These are phyloP conservation scores for Monosporascus ibericus DNA, from an alignment of 2,329 filamentous ascomycete species.

Conservation along the genomic window DNA sequence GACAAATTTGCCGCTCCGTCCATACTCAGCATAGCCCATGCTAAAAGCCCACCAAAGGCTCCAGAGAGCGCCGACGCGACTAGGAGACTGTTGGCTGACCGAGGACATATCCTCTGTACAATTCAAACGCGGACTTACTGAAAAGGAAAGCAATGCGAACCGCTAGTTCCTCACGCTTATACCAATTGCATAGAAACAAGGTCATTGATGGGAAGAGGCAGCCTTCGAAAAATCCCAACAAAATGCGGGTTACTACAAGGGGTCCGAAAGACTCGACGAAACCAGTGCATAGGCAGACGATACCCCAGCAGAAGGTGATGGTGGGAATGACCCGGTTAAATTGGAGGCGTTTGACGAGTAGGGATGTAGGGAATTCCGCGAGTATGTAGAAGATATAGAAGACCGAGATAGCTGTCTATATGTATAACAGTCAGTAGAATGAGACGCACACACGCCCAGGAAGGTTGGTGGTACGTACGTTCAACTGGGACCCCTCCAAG, in stretches of 20 bases:
- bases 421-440: constrained; percentile 7
- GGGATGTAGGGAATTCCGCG: constrained; percentile 17
- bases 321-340: constrained; percentile 19
- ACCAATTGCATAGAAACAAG: constrained; percentile 23
- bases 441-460: neutral
- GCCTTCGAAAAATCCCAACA: constrained; percentile 24
- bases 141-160: constrained; percentile 22
- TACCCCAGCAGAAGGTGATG: constrained; percentile 19
- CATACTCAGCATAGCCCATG: constrained; percentile 20
- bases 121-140: constrained; percentile 1
- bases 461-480: constrained; percentile 2
- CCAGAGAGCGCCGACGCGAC: constrained; percentile 20
- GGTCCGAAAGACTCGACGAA: constrained; percentile 20
- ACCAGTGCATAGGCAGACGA: constrained; percentile 21
- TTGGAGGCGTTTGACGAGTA: constrained; percentile 19
- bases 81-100: constrained; percentile 1
- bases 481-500: constrained; percentile 14
- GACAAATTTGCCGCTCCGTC: constrained; percentile 18
- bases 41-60: constrained; percentile 22
- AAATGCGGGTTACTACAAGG: constrained; percentile 18
- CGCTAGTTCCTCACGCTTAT: constrained; percentile 25
- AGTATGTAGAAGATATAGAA: constrained; percentile 23
- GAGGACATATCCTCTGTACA: no score
- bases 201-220: constrained; percentile 24
- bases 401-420: constrained; percentile 19